Evolutionary conservation across 352 stramenopile species (phyloP).

Genomic region (Globisporangium spiculum): DNA sequence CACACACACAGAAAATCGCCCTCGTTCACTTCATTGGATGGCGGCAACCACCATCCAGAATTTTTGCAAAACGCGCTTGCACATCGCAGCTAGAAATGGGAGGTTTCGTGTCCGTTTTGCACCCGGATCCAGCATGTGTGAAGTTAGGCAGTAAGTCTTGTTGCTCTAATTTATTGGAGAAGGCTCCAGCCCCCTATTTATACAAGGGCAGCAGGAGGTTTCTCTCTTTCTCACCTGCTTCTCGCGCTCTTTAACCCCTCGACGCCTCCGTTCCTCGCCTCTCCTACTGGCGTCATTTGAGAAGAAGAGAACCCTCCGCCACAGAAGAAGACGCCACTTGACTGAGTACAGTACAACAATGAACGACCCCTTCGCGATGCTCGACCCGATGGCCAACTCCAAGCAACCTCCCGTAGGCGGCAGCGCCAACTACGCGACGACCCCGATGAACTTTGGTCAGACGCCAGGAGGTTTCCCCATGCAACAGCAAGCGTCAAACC

Average conservation of each 20-base stretch:
- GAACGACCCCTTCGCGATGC: conserved; percentile 66
- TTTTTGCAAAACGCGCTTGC: not conserved
- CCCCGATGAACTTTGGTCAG: conserved; percentile 23
- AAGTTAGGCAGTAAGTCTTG: not conserved
- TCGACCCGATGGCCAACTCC: conserved; percentile 48
- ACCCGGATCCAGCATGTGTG: not conserved
- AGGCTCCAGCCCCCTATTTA: not conserved
- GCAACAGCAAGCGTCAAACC: conserved; percentile 28
- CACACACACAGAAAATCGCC: too few relatives aligned
- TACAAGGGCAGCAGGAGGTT: not conserved
- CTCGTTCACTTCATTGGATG: too few relatives aligned
- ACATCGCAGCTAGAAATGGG: not conserved
- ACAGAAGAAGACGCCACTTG: not conserved
- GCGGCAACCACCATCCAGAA: not conserved
- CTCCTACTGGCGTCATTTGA: conserved; percentile 7
- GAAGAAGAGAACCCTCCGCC: not conserved
- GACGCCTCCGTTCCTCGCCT: not conserved
- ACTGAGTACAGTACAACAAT: conserved; percentile 21
- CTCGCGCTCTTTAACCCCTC: not conserved
- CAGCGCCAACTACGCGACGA: conserved; percentile 20
- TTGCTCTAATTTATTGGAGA: not conserved
- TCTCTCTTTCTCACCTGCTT: not conserved
- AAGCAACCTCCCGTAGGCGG: conserved; percentile 19
- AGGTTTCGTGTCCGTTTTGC: conserved; percentile 6
- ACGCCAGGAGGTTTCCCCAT: conserved; percentile 13